Base-by-base conservation (phyloP, 495 filamentous ascomycete species). In the Penicillium lividum region DNA sequence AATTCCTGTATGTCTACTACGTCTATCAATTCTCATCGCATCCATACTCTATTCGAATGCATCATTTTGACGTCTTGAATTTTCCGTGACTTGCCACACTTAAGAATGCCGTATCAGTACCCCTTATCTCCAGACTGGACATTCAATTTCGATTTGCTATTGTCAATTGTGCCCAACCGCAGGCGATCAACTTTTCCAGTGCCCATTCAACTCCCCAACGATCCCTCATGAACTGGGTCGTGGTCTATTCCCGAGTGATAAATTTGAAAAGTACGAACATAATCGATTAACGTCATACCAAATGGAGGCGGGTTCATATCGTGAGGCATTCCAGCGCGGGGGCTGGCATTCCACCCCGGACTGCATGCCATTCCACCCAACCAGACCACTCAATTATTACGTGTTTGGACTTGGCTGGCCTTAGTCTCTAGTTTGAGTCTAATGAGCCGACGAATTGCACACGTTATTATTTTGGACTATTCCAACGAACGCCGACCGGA, bases 321-420 rank as follows among this genome's bases (percentile, higher is more conserved):
- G 38, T 40, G 13, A 31, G 36, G 62, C 65, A 70, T 70, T 70
- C 67, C 62, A 25, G 33, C 52, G 53, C 33, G 58, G 60, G 52
- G 62, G 65, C 51, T 61, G 50, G 53, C 67, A 77, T 77, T 77
- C 74, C 62, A 67, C 60, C 63, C 61, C 61, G 54, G 56, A 51
- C 61, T 34, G 29, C 58, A 60, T 67, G 53, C 53, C 72, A 77
- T 74, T 72, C 73, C 72, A 69, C 51, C 55, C 59, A 61, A 54
- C 54, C 47, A 57, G 59, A 55, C 34, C 53, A 45, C 52, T 40
- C 30, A 68, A 73, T 73, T 62, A 62, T 74, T 70, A 70, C 63
- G 61, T 62, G 62, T 67, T 67, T 25, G 56, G 45, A 51, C 22
- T 50, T 13, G 57, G 54, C 54, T 50, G 36, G 40, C 27, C 49